Evolutionary conservation across 225 moss, liverwort and hornwort genomes (phyloP).

Genomic region (Sphagnum tenellum): DNA sequence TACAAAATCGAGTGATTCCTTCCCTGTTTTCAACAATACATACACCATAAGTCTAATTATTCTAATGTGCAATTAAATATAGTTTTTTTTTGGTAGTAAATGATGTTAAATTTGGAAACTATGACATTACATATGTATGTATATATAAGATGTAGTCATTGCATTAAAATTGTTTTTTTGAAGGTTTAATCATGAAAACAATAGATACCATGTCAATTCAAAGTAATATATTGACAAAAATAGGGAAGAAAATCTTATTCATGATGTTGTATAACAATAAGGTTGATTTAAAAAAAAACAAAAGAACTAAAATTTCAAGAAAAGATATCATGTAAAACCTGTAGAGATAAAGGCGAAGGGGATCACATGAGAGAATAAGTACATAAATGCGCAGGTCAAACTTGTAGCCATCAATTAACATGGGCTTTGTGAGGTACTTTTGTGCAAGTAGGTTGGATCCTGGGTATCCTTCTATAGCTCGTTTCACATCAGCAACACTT

Average conservation of each 20-base stretch:
- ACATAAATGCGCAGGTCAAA: conserved; percentile 67
- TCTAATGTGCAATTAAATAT: not conserved
- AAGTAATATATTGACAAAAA: too few relatives aligned
- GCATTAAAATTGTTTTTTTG: too few relatives aligned
- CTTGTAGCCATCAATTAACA: conserved; percentile 62
- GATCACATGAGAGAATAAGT: conserved; percentile 73
- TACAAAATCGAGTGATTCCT: conserved; percentile 53
- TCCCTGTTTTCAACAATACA: conserved; percentile 22
- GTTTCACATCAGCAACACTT: conserved; percentile 34
- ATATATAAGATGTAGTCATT: too few relatives aligned
- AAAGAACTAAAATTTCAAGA: too few relatives aligned
- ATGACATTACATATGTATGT: too few relatives aligned
- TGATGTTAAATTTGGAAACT: too few relatives aligned
- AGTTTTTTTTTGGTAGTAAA: too few relatives aligned
- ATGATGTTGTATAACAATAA: too few relatives aligned
- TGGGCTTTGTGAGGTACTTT: conserved; percentile 50
- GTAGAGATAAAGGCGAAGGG: conserved; percentile 73
- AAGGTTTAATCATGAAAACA: not conserved
- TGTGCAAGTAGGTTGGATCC: conserved; percentile 55
- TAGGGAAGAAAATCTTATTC: too few relatives aligned
- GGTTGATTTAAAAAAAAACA: too few relatives aligned
- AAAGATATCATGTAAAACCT: conserved; percentile 35
- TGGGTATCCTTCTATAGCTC: conserved; percentile 41
- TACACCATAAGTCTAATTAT: too few relatives aligned
- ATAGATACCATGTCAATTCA: too few relatives aligned